Evolutionary conservation across 2,329 filamentous ascomycete genomes (phyloP).

Genomic region (Bipolaris victoriae): DNA sequence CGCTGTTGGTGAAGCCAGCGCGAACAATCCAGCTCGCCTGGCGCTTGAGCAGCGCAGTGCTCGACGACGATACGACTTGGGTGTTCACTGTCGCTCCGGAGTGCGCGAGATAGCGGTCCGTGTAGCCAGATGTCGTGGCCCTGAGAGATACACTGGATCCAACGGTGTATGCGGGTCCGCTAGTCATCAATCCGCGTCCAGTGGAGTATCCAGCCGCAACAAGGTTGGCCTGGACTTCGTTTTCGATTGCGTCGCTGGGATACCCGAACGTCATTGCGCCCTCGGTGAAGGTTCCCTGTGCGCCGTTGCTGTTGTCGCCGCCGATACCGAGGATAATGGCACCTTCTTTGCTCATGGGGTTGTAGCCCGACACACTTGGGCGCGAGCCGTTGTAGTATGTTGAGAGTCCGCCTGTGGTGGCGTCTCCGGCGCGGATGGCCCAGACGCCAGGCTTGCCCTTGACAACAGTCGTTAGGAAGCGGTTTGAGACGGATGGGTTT

Average conservation of each 20-base stretch:
- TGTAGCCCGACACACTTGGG: constrained; percentile 61
- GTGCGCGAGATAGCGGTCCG: constrained; percentile 63
- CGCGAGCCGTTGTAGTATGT: constrained; percentile 66
- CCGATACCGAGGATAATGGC: constrained; percentile 73
- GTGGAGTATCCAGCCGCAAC: constrained; percentile 64
- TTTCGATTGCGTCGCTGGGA: constrained; percentile 65
- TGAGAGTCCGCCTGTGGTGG: constrained; percentile 60
- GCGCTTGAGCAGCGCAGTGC: constrained; percentile 56
- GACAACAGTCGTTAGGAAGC: constrained; percentile 63
- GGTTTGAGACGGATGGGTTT: constrained; percentile 60
- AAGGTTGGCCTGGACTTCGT: constrained; percentile 65
- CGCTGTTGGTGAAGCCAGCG: constrained; percentile 62
- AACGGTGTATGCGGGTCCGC: constrained; percentile 56
- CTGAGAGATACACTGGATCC: constrained; percentile 61
- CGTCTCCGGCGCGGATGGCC: constrained; percentile 65
- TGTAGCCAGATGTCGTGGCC: constrained; percentile 62
- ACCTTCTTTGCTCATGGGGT: constrained; percentile 68
- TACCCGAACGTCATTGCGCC: constrained; percentile 69
- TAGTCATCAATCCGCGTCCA: constrained; percentile 51
- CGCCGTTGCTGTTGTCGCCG: constrained; percentile 67
- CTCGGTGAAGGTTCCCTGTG: constrained; percentile 69
- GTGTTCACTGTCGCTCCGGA: constrained; percentile 59
- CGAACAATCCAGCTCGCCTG: constrained; percentile 65
- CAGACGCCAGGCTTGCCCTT: constrained; percentile 64
- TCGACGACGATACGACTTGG: constrained; percentile 62